These are phyloP conservation scores for Cyamopsis tetragonoloba DNA, from an alignment of 306 rosid genomes.

Conservation along the genomic window DNA sequence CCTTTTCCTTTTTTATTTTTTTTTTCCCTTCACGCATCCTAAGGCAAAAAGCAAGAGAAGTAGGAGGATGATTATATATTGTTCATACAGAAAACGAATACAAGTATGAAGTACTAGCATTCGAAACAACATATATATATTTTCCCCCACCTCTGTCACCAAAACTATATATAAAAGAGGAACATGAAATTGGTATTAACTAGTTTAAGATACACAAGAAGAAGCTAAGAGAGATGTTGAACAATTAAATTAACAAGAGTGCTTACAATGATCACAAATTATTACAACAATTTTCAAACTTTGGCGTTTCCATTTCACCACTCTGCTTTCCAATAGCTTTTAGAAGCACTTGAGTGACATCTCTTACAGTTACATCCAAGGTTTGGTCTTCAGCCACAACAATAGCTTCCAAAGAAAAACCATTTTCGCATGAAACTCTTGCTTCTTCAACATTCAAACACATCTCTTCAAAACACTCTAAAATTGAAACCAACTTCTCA, in stretches of 20 bases:
- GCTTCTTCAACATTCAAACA: conserved; percentile 61
- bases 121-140: neutral
- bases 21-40: too few relatives aligned
- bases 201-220: conserved; percentile 4
- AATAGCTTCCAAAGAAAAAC: conserved; percentile 65
- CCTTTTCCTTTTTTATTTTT: too few relatives aligned
- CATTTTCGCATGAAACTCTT: conserved; percentile 58
- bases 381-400: conserved; percentile 45
- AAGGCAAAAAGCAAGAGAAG: too few relatives aligned
- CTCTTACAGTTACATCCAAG: conserved; percentile 39
- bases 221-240: too few relatives aligned
- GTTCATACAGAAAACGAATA: neutral
- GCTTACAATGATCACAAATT: neutral
- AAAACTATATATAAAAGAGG: neutral
- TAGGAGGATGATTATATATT: neutral
- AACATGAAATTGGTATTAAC: conserved; percentile 22
- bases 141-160: neutral
- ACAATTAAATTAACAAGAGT: neutral
- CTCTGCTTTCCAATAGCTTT: conserved; percentile 41
- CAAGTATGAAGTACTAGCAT: too few relatives aligned
- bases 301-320: neutral
- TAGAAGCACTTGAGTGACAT: conserved; percentile 41
- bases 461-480: conserved; percentile 65
- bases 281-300: neutral
- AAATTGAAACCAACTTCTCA: conserved; percentile 56